Evolutionary conservation across 805 yeast genomes (phyloP).

Genomic region (Ogataea naganishii): DNA sequence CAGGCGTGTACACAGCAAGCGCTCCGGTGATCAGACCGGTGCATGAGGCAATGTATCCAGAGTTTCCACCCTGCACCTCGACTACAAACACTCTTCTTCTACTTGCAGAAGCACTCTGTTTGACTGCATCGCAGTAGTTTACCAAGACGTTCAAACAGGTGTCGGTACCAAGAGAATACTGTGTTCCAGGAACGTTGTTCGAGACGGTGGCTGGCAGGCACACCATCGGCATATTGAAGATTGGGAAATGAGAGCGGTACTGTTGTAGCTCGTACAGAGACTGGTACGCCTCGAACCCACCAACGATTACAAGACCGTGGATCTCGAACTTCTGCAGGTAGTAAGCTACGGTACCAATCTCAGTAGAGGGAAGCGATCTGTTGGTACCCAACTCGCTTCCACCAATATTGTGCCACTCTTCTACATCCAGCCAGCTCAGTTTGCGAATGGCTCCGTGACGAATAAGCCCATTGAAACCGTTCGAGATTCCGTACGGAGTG

Average conservation of each 20-base stretch:
- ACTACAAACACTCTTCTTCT: conserved; percentile 74
- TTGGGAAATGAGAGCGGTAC: conserved; percentile 55
- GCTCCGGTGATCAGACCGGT: conserved; percentile 68
- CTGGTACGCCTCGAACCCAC: conserved; percentile 78
- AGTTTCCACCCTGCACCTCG: conserved; percentile 81
- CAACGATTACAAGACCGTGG: conserved; percentile 66
- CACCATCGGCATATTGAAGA: conserved; percentile 70
- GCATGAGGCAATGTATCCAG: conserved; percentile 68
- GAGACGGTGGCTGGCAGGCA: conserved; percentile 75
- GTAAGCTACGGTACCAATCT: conserved; percentile 65
- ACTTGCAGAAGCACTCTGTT: conserved; percentile 71
- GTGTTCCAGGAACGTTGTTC: conserved; percentile 77
- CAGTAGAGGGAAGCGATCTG: conserved; percentile 58
- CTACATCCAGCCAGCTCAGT: conserved; percentile 60
- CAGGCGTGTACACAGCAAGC: conserved; percentile 70
- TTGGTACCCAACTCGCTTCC: conserved; percentile 82
- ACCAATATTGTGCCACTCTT: conserved; percentile 66
- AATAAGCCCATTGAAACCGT: conserved; percentile 67
- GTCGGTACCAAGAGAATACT: conserved; percentile 68
- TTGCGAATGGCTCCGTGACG: conserved; percentile 53
- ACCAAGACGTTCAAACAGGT: conserved; percentile 66
- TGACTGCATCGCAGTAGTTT: conserved; percentile 69
- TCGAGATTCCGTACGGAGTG: conserved; percentile 58
- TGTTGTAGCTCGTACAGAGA: conserved; percentile 58
- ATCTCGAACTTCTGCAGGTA: conserved; percentile 59